Percentiles rank a stretch among this genome's conserved stretches.
Evolutionary conservation across 805 yeast species (phyloP).

Genomic region (Candida rishiriensis): DNA sequence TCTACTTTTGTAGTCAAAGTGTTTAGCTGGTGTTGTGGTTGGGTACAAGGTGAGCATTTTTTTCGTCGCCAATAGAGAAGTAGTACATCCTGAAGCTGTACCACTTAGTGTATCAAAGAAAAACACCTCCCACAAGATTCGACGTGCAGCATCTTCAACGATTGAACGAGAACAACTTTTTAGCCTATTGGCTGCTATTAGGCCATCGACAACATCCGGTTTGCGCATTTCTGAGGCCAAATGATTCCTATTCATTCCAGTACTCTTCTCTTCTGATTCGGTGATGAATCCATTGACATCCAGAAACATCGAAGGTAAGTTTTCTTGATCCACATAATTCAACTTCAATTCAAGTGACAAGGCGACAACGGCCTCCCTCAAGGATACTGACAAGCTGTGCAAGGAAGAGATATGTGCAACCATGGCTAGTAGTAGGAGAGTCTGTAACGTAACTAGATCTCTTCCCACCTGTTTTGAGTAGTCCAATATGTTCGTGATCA

Average conservation of each 20-base stretch:
- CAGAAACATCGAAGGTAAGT: constrained; percentile 23
- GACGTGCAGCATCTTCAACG: constrained; percentile 34
- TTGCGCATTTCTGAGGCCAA: constrained; percentile 18
- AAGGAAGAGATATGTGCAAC: constrained; percentile 48
- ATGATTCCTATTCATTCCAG: background rate
- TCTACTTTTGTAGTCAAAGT: constrained; percentile 44
- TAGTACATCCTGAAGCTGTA: constrained; percentile 46
- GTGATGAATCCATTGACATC: constrained; percentile 32
- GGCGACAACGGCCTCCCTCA: constrained; percentile 40
- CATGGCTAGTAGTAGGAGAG: constrained; percentile 37
- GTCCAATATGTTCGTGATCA: constrained; percentile 30
- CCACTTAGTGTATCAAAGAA: constrained; percentile 50
- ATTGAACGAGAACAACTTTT: constrained; percentile 17
- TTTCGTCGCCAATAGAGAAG: constrained; percentile 35
- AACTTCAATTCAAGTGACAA: constrained; percentile 35
- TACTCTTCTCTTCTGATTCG: constrained; percentile 8
- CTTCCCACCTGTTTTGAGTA: constrained; percentile 30
- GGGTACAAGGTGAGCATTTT: constrained; percentile 39
- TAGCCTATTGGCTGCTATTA: constrained; percentile 17
- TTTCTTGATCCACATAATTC: constrained; percentile 34
- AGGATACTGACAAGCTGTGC: constrained; percentile 39
- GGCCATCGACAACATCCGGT: constrained; percentile 7
- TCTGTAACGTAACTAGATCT: constrained; percentile 42
- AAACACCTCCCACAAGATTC: constrained; percentile 49
- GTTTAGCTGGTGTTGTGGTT: constrained; percentile 26